These are phyloP conservation scores for Auricularia sp. DNA, from an alignment of 768 basidiomycete genomes.

Conservation along the genomic window DNA sequence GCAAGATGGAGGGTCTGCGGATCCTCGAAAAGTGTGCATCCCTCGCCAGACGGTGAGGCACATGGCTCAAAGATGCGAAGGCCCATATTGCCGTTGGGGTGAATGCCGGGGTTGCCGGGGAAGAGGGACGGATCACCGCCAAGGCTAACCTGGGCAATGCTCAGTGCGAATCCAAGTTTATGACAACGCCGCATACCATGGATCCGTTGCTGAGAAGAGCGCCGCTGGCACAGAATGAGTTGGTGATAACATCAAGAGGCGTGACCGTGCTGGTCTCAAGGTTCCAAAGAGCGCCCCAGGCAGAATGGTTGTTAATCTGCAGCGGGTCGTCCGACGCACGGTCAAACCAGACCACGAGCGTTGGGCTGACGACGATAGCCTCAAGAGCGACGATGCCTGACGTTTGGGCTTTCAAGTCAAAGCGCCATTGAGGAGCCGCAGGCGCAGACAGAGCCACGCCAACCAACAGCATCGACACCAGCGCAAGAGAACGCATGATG, in stretches of 20 bases:
- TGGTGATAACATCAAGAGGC: constrained; percentile 39
- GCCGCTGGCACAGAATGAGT: constrained; percentile 66
- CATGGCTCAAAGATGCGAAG: constrained; percentile 24
- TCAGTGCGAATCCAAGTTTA: not conserved
- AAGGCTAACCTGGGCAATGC: constrained; percentile 11
- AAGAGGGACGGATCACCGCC: constrained; percentile 5
- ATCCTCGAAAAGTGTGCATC: constrained; percentile 46
- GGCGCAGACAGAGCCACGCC: not conserved
- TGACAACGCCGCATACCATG: constrained; percentile 15
- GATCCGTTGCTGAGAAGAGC: constrained; percentile 33
- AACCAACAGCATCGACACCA: not conserved
- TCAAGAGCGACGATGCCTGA: constrained; percentile 17
- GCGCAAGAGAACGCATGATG: not conserved
- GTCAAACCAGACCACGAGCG: constrained; percentile 16
- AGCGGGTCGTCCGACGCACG: constrained; percentile 14
- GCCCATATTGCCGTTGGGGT: constrained; percentile 11
- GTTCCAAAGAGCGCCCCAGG: constrained; percentile 18
- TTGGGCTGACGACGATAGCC: constrained; percentile 17
- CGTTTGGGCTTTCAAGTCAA: not conserved
- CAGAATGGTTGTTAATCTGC: constrained; percentile 14
- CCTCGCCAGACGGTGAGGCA: constrained; percentile 19
- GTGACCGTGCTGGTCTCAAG: constrained; percentile 17
- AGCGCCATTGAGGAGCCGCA: not conserved
- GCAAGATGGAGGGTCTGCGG: constrained; percentile 53
- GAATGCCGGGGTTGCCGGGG: constrained; percentile 4